phyloP scores from a whole-genome alignment of 164 flowering plant species.

The Aristolochia californica region DNA sequence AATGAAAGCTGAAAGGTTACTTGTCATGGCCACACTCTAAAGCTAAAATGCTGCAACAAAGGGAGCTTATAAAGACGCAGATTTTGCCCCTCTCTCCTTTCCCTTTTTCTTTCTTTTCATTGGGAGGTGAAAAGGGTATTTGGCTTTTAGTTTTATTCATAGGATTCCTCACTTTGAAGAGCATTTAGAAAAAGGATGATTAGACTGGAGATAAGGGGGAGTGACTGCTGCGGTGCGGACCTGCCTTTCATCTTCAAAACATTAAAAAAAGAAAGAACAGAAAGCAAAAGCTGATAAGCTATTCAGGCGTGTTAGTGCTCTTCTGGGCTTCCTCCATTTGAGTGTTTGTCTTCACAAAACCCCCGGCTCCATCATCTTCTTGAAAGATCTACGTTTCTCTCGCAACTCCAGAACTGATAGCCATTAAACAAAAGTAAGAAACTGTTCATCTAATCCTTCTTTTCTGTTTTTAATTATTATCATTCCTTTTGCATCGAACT shows the following conservation, averaged over 20 bases:
- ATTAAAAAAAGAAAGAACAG: slow-evolving; percentile 1
- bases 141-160: slow-evolving; percentile 27
- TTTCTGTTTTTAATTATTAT: too few relatives aligned
- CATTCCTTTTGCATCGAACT: too few relatives aligned
- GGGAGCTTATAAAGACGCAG: slow-evolving; percentile 19
- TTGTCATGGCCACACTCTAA: slow-evolving; percentile 24
- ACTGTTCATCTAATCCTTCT: background rate
- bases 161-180: slow-evolving; percentile 23
- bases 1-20: slow-evolving; percentile 28
- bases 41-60: slow-evolving; percentile 20
- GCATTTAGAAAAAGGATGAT: slow-evolving; percentile 8
- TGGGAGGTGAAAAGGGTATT: slow-evolving; percentile 14
- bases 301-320: background rate
- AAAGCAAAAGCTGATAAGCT: background rate
- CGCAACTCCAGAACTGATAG: background rate
- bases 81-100: slow-evolving; percentile 19
- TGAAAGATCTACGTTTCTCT: background rate
- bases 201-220: background rate
- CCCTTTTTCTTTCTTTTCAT: slow-evolving; percentile 2
- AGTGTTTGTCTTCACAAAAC: background rate
- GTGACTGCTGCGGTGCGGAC: background rate
- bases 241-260: background rate
- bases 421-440: background rate
- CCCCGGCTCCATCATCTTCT: background rate
- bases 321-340: background rate